A percentile compares a stretch with the other conserved stretches of the same genome.
These are phyloP conservation scores for Teunomyces atbi DNA, from an alignment of 805 yeast genomes.

Conservation along the genomic window DNA sequence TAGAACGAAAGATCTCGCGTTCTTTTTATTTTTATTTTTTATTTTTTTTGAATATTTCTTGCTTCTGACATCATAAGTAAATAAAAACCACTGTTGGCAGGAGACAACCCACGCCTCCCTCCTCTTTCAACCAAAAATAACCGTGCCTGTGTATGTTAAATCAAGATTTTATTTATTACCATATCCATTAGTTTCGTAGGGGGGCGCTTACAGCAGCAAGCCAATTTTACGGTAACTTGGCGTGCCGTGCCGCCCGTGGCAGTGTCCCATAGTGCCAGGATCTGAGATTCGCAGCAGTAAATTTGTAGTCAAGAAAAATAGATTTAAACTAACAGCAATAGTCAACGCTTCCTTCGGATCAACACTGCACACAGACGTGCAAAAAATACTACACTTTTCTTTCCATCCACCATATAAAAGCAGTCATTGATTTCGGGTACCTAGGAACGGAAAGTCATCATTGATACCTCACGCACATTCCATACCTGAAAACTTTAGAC, in stretches of 20 bases:
- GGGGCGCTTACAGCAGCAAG: no score
- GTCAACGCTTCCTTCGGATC: conserved; percentile 2
- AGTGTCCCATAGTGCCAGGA: no score
- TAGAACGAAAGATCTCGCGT: not conserved
- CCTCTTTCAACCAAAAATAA: not conserved
- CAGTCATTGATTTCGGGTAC: not conserved
- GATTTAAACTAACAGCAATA: not conserved
- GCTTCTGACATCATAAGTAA: not conserved
- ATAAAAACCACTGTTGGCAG: not conserved
- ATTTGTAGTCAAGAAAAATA: not conserved
- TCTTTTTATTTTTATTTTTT: not conserved
- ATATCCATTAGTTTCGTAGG: no score
- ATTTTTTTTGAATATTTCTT: not conserved
- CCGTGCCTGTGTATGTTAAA: no score
- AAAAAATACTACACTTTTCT: not conserved
- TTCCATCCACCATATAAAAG: not conserved
- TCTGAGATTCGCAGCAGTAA: no score
- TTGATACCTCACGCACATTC: not conserved
- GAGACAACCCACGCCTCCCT: not conserved
- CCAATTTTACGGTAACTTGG: no score
- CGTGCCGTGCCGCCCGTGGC: no score
- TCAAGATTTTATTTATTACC: no score
- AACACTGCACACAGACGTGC: not conserved
- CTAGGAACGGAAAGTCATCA: not conserved
- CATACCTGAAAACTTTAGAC: not conserved